Evolutionary conservation across 495 filamentous ascomycete genomes (phyloP).

Genomic region (Thermothielavioides terrestris): DNA sequence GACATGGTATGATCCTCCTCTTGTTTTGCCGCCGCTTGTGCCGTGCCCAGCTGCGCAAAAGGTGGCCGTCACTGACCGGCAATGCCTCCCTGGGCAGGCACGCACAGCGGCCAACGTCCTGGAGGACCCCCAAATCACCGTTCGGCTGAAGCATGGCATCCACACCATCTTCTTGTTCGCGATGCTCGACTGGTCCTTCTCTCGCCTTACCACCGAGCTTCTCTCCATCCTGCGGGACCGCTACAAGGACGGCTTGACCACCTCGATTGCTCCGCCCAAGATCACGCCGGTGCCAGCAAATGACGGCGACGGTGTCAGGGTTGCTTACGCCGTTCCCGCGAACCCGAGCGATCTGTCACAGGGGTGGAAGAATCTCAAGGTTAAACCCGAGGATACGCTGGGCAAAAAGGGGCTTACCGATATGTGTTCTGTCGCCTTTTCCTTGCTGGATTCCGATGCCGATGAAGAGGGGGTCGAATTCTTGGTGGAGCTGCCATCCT

Average conservation of each 20-base stretch:
- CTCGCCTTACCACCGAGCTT: constrained; percentile 53
- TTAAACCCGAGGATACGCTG: constrained; percentile 29
- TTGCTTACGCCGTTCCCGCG: constrained; percentile 34
- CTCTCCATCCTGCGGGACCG: constrained; percentile 44
- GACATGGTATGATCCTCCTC: too few relatives aligned
- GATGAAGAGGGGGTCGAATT: constrained; percentile 50
- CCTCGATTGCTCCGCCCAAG: constrained; percentile 11
- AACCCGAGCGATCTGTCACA: constrained; percentile 21
- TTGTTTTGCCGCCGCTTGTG: too few relatives aligned
- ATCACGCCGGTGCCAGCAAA: constrained; percentile 27
- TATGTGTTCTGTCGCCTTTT: constrained; percentile 61
- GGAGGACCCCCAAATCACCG: constrained; percentile 46
- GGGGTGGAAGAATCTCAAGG: constrained; percentile 35
- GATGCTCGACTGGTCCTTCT: constrained; percentile 51
- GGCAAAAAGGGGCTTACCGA: constrained; percentile 40
- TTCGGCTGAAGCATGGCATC: constrained; percentile 72
- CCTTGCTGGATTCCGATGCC: constrained; percentile 42
- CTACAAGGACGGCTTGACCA: constrained; percentile 39
- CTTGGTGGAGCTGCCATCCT: constrained; percentile 54
- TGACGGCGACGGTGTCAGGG: constrained; percentile 29
- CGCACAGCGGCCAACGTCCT: constrained; percentile 2
- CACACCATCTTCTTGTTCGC: constrained; percentile 69
- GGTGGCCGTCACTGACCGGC: too few relatives aligned
- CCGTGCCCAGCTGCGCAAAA: constrained; percentile 1
- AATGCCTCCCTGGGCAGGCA: too few relatives aligned